Evolutionary conservation across 768 basidiomycete genomes (phyloP).

Genomic region (Roridomyces roridus): DNA sequence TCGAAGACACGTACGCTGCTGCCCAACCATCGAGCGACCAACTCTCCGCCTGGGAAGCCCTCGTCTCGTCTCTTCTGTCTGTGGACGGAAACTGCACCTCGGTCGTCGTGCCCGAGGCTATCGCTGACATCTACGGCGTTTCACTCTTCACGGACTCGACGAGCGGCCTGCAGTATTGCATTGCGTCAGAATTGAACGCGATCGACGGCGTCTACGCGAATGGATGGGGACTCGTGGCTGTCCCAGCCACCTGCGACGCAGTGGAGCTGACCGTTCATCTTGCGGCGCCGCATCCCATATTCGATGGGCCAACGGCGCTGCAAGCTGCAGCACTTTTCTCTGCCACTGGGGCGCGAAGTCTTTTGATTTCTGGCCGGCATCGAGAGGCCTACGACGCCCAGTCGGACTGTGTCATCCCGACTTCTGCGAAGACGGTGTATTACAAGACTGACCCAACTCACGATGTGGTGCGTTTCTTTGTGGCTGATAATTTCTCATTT

Average conservation of each 20-base stretch:
- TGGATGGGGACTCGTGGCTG: slow-evolving; percentile 45
- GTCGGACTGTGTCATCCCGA: slow-evolving; percentile 40
- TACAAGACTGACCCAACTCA: slow-evolving; percentile 56
- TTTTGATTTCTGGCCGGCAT: slow-evolving; percentile 47
- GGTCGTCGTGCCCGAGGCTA: slow-evolving; percentile 31
- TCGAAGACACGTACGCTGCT: slow-evolving; percentile 32
- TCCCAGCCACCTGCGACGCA: slow-evolving; percentile 31
- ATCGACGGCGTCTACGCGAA: slow-evolving; percentile 28
- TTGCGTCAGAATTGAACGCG: slow-evolving; percentile 34
- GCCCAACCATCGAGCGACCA: slow-evolving; percentile 39
- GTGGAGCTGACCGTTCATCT: slow-evolving; percentile 43
- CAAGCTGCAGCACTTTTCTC: slow-evolving; percentile 50
- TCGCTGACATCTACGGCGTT: slow-evolving; percentile 35
- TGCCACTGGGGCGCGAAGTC: slow-evolving; percentile 43
- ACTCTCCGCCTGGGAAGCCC: slow-evolving; percentile 35
- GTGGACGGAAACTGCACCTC: slow-evolving; percentile 39
- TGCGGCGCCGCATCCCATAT: slow-evolving; percentile 52
- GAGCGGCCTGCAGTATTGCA: slow-evolving; percentile 34
- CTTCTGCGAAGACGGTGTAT: slow-evolving; percentile 31
- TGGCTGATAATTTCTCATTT: too few species aligned
- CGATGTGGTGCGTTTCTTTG: slow-evolving; percentile 40
- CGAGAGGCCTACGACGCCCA: slow-evolving; percentile 39
- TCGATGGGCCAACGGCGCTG: slow-evolving; percentile 42
- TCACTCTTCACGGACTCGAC: slow-evolving; percentile 31
- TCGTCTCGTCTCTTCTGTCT: slow-evolving; percentile 33